Base-by-base conservation (phyloP, 2,329 filamentous ascomycete species). In the Penicillium hordei region DNA sequence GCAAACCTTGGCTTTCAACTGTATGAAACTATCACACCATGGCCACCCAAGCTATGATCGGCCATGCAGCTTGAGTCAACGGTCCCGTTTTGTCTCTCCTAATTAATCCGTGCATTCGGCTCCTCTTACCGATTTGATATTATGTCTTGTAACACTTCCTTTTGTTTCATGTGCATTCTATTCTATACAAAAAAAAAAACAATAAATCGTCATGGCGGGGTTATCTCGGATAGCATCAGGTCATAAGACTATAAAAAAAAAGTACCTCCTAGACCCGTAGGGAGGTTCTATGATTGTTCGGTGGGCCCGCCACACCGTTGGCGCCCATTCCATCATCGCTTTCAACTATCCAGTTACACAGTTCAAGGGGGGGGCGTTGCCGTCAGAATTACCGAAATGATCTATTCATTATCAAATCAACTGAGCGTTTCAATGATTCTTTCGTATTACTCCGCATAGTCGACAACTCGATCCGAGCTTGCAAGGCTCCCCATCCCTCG, bases 31-130 rank as follows among this genome's bases (percentile, higher is more conserved):
- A 57, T 57, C 54, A 57, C 54, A 52, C 54, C 54, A 55, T 46
- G 39, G 21, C 36, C 46, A 48, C 46, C 46, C 33, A 10, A 49
- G 33, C 19, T 31, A 59, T 46, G 60, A 64, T 65, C 63, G 56
- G 54, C 63, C 55, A 62, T 62, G 58, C 61, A 62, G 62, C 55
- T 59, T 52, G 55, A 58, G 59, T 33, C 29, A 52, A 52, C 59
- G 55, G 60, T 38, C 36, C 38, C 46, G 21, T 51, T 13, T 48
- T 23, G 27, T 31, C 13, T 36, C 58, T 58, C 62, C 64, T 65
- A 66, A 66, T 63, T 63, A 59, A 59, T 60, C 63, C 54, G 60
- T 61, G 52, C 57, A 60, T 45, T 66, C 61, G 64, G 62, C 48
- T 61, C 48, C 51, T 34, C 43, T 25, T 60, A 56, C 64, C 62